A percentile compares a stretch with the other conserved stretches of the same genome.
phyloP scores from a whole-genome alignment of 345 rosid genomes.

The Eucalyptus cloeziana region DNA sequence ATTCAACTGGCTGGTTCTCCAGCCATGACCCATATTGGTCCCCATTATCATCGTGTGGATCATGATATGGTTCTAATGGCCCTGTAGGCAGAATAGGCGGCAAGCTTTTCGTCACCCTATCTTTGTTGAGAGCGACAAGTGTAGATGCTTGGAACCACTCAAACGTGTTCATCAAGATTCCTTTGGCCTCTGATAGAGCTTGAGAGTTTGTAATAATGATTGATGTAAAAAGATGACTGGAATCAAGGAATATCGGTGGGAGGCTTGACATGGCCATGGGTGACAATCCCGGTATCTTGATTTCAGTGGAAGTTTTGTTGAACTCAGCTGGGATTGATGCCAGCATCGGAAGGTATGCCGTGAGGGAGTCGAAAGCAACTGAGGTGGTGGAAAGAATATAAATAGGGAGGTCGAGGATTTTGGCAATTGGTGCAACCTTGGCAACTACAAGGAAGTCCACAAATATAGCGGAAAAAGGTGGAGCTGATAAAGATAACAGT shows the following conservation, averaged over 20 bases:
- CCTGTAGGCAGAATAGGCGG: slow-evolving; percentile 14
- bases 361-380: slow-evolving; percentile 2
- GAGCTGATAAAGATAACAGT: slow-evolving; percentile 4
- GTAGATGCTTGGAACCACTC: slow-evolving; percentile 13
- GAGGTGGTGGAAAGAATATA: slow-evolving; percentile 14
- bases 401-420: slow-evolving; percentile 2
- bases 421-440: not conserved
- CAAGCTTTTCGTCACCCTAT: not conserved
- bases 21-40: slow-evolving; percentile 10
- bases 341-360: not conserved
- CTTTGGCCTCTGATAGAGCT: slow-evolving; percentile 1
- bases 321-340: not conserved
- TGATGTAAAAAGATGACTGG: not conserved
- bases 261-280: slow-evolving; percentile 18
- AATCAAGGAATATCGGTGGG: slow-evolving; percentile 6
- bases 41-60: not conserved
- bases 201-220: not conserved
- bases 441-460: slow-evolving; percentile 7
- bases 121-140: not conserved
- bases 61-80: slow-evolving; percentile 9
- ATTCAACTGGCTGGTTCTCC: slow-evolving; percentile 9
- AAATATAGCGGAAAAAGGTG: slow-evolving; percentile 9
- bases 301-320: not conserved
- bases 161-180: slow-evolving; percentile 20
- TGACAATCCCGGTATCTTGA: not conserved